Base-by-base conservation (phyloP, 1,284 basidiomycete genomes). In the Bondarzewia mesenterica region DNA sequence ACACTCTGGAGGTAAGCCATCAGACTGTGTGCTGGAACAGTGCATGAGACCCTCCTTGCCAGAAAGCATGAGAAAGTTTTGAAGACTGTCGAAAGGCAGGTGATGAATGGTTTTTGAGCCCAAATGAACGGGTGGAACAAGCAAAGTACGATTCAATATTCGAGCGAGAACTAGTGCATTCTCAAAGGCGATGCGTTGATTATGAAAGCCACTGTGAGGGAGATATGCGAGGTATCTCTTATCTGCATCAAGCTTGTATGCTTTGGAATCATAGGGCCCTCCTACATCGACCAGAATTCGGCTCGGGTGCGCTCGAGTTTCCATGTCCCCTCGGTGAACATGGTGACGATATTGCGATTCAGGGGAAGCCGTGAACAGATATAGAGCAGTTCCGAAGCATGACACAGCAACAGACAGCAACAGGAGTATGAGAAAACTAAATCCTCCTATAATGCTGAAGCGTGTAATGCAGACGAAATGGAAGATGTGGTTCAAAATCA, bases 131-230 rank as follows among this genome's bases (percentile, higher is more conserved):
- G 83, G 82, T 18, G 89, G 86, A 26, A 89, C 65, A 51, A 90
- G 72, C 32, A 90, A 69, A 8, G 85, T 90, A 48, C 86, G 82
- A 62, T 85, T 83, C 47, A 89, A 72, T 25, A 85, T 61, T 53
- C 67, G 69, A 7, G 87, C 73, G 46, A 90, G 72, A 12, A 81
- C 71, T 26, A 90, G 72, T 10, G 85, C 86, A 56, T 91, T 91
- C 63, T 90, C 85, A 51, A 91, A 72, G 22, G 85, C 81, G 52
- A 92, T 88, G 32, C 87, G 80, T 65, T 91, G 87, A 61, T 90
- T 91, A 64, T 90, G 85, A 54, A 87, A 85, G 2, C 87, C 86
- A 54, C 81, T 84, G 58, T 88, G 85, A n/a, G 84, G 82, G 25
- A 88, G 67, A 56, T 85, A 86, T 20, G 81, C 67, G 16, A 86